Conservation (phyloP, 2,329 filamentous ascomycete genomes). For the Nemania diffusa region DNA sequence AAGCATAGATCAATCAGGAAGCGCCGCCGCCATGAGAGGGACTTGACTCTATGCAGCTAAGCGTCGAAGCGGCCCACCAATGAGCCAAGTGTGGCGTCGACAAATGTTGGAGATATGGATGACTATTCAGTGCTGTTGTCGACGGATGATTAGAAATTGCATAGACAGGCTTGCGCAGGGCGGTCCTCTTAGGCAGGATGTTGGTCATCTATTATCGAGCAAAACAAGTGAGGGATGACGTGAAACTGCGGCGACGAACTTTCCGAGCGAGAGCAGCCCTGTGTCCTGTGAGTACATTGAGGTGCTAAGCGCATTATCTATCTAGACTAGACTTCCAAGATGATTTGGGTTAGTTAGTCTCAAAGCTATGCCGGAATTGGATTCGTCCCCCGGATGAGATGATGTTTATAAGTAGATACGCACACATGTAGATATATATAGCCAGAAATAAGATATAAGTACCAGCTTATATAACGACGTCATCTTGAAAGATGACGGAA, state of each 20-base stretch:
- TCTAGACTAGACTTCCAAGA: no score
- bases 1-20: conserved; percentile 24
- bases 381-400: no score
- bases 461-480: conserved; percentile 11
- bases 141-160: neutral
- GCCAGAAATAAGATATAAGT: neutral
- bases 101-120: neutral
- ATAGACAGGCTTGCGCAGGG: neutral
- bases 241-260: conserved; percentile 10
- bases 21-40: conserved; percentile 18
- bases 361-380: no score
- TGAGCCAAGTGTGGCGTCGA: neutral
- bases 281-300: neutral
- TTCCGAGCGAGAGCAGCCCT: neutral
- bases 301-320: no score
- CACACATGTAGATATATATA: neutral
- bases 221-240: neutral
- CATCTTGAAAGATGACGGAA: neutral
- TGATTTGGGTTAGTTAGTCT: no score
- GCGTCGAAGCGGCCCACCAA: neutral
- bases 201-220: neutral
- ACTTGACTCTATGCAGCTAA: conserved; percentile 14
- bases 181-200: neutral
- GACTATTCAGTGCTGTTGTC: no score
- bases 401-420: no score